Base-by-base conservation (phyloP, 129 eudicot genomes). In the Oenanthe sinensis region DNA sequence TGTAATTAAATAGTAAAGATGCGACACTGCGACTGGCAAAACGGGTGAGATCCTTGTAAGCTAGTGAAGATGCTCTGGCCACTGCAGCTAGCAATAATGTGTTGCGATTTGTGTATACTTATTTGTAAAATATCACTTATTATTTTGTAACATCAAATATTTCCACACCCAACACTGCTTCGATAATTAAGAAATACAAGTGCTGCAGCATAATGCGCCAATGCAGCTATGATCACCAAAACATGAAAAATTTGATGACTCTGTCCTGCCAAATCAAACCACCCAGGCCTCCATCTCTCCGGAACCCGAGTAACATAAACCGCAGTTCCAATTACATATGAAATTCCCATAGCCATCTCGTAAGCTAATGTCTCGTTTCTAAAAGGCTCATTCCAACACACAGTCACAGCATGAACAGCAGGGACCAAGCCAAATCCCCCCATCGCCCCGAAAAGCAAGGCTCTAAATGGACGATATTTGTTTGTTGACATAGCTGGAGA, bases 181-280 rank as follows among this genome's bases (percentile, higher is more conserved):
- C 91, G 82, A 7, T 81, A 90, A 48, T 83, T 88, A 39, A 91
- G 73, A 77, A 91, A 95, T 60, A 88, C 79, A 6, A 78, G 87
- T 30, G 96, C 98, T 12, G 96, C 98, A 52, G 89, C 96, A 78
- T 91, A 91, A 77, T 95, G 98, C 58, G 98, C 90, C 90, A 95
- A 83, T 6, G 97, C 97, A 71, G 96, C 98, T 88, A 87, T 78
- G 24, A 95, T 85, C 86, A 95, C 98, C 73, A 95, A 86, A 78
- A 89, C 89, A 82, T 95, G 96, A 69, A 95, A 95, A 6, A 91
- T 91, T 75, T 95, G 97, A 75, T 91, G 97, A 70, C 97, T 95
- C 42, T 95, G 97, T 16, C 98, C 98, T 2, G 92, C 96, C 46
- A 95, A 81, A 74, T 95, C 98, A 77, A 95, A 95, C 92, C 89